Conservation (phyloP, 805 yeast species). For the Cyberlindnera meyerae region DNA sequence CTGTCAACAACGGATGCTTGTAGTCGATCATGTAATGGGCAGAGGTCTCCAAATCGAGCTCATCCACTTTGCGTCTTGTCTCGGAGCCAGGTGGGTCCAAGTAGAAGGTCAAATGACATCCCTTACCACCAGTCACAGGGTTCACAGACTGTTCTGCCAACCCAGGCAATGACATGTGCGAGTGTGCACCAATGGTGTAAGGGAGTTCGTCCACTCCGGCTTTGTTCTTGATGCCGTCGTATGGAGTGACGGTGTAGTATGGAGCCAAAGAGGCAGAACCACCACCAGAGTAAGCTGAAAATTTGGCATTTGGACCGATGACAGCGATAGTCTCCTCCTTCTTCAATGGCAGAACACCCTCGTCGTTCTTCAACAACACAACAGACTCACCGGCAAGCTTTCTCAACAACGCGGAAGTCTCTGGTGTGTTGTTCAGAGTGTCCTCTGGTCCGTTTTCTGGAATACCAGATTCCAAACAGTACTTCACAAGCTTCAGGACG, state of each 20-base stretch:
- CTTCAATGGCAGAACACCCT: slow-evolving; percentile 40
- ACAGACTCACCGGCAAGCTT: slow-evolving; percentile 44
- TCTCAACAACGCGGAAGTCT: slow-evolving; percentile 35
- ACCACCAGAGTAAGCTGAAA: slow-evolving; percentile 50
- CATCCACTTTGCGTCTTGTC: slow-evolving; percentile 28
- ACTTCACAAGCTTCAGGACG: slow-evolving; percentile 44
- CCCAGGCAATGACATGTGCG: slow-evolving; percentile 29
- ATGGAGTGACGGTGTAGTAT: slow-evolving; percentile 43
- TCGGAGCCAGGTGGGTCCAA: slow-evolving; percentile 14
- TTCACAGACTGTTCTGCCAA: slow-evolving; percentile 19
- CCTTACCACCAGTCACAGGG: slow-evolving; percentile 17
- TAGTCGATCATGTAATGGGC: slow-evolving; percentile 25
- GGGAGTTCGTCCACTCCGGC: slow-evolving; percentile 17
- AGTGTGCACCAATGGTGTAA: slow-evolving; percentile 31
- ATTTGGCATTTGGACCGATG: slow-evolving; percentile 56
- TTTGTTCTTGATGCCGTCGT: slow-evolving; percentile 36
- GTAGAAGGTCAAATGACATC: slow-evolving; percentile 22
- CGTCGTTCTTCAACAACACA: slow-evolving; percentile 53
- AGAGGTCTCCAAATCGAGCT: slow-evolving; percentile 17
- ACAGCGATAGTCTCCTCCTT: slow-evolving; percentile 40
- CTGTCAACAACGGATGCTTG: slow-evolving; percentile 18
- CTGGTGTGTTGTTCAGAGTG: slow-evolving; percentile 38
- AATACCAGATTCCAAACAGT: slow-evolving; percentile 37
- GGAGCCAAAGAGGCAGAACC: slow-evolving; percentile 53
- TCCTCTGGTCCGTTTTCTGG: slow-evolving; percentile 36